Evolutionary conservation across 768 basidiomycete species (phyloP), one percentile per base, ranked within the genome.

Genomic region (Lepiota subincarnata): DNA sequence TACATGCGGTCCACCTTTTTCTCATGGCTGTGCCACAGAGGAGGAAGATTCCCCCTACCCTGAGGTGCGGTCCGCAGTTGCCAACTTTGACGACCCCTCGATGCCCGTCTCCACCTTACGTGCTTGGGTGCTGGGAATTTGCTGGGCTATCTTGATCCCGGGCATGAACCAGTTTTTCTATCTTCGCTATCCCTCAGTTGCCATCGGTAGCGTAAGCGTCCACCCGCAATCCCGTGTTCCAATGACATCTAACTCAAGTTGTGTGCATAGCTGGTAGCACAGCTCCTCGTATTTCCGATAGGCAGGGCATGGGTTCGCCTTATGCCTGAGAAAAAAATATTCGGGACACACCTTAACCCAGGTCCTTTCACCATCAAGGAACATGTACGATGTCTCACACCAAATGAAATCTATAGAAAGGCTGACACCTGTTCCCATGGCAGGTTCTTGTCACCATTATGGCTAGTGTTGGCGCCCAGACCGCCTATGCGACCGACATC

Each of bases 41-140:
- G 73, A 68, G 61, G 86, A 91, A 58, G 90, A 92, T 64, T 90
- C 88, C 2, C 90, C 90, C 3, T 92, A 92, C 63, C 87, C 87
- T 5, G 90, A 92, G 65, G 88, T 89, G 11, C 81, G 87, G 41
- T 82, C 85, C 6, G 86, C 87, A 6, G 87, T 89, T 7, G 80
- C 84, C 16, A 87, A 86, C 65, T 82, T 79, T 28, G 87, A 89
- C 60, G 87, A 89, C 63, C 77, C 77, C 3, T 67, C 68, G 34
- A 86, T 87, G 71, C 85, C 85, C 1, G 76, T 71, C 4, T 76
- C 75, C 28, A 79, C 79, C 34, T 36, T 91, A 19, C 80, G 83
- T 44, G 75, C 79, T 4, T 86, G 83, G 82, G 68, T 78, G 0
- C 68, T 86, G 39, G 84, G 84, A 61, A 55, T 82, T 1, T 19